A percentile compares a stretch with the other conserved stretches of the same genome.
These are phyloP conservation scores for Stephania japonica DNA, from an alignment of 164 flowering plant genomes.

Conservation along the genomic window DNA sequence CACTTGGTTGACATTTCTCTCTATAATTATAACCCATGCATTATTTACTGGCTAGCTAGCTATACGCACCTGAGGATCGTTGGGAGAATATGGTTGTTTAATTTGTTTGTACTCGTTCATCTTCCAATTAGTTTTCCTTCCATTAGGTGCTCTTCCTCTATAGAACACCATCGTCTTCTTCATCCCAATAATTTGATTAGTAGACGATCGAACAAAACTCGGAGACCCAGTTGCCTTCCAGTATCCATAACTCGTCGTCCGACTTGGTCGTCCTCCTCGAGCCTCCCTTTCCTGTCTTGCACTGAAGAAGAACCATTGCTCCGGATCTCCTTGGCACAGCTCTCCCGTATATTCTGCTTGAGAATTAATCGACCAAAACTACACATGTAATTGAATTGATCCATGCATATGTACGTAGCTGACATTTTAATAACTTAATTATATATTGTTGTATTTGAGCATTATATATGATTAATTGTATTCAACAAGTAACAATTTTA, in stretches of 20 bases:
- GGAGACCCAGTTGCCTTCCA: conserved; percentile 83
- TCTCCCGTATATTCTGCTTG: conserved; percentile 38
- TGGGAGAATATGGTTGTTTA: background rate
- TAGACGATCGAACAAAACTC: conserved; percentile 36
- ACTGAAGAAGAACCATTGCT: conserved; percentile 65
- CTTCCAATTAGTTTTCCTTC: conserved; percentile 57
- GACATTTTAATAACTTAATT: background rate
- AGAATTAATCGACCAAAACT: background rate
- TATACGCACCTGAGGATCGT: background rate
- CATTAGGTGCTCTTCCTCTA: conserved; percentile 49
- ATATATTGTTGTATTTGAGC: no score
- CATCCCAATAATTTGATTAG: conserved; percentile 35
- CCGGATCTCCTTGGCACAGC: conserved; percentile 33
- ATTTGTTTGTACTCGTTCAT: conserved; percentile 44
- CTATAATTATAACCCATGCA: no score
- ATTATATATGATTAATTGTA: no score
- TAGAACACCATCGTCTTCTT: conserved; percentile 65
- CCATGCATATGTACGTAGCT: no score
- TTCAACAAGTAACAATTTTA: no score
- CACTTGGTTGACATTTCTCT: no score
- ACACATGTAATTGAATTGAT: background rate
- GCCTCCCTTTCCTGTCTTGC: conserved; percentile 57
- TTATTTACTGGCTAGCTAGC: background rate
- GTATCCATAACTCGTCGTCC: conserved; percentile 47
- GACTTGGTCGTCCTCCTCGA: conserved; percentile 51